Conservation (phyloP, 2,329 filamentous ascomycete species). For the Phaeosphaeriaceae sp. region DNA sequence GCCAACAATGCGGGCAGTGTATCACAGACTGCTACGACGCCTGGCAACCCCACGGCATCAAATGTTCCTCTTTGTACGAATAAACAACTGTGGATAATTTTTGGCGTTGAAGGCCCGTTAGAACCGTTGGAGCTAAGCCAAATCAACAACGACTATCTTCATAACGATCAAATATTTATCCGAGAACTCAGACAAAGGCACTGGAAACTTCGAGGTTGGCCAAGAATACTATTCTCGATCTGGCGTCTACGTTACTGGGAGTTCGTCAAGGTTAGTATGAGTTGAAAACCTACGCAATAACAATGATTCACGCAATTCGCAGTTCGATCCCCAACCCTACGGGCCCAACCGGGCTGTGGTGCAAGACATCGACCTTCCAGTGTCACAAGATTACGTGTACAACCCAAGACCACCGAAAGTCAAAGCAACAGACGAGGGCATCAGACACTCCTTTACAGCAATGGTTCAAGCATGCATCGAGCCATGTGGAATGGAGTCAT, state of each 20-base stretch:
- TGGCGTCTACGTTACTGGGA: background rate
- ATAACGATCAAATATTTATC: background rate
- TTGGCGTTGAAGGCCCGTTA: background rate
- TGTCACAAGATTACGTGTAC: constrained; percentile 1
- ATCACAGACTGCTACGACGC: background rate
- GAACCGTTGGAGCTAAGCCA: background rate
- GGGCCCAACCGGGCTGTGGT: constrained; percentile 1
- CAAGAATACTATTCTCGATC: background rate
- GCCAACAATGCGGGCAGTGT: background rate
- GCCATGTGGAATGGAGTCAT: background rate
- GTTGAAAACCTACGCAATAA: background rate
- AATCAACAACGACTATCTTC: background rate
- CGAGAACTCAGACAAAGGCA: background rate
- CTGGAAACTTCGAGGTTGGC: background rate
- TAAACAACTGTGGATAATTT: background rate
- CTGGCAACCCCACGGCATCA: background rate
- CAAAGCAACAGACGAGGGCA: constrained; percentile 1
- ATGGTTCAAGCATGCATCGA: constrained; percentile 4
- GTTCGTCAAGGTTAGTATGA: background rate
- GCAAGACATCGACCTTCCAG: background rate
- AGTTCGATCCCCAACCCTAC: background rate
- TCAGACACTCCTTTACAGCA: constrained; percentile 2
- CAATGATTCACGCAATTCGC: background rate
- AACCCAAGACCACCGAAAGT: constrained; percentile 1
- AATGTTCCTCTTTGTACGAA: background rate